These are phyloP conservation scores for Rosa rugosa DNA, from an alignment of 306 rosid species.

Conservation along the genomic window DNA sequence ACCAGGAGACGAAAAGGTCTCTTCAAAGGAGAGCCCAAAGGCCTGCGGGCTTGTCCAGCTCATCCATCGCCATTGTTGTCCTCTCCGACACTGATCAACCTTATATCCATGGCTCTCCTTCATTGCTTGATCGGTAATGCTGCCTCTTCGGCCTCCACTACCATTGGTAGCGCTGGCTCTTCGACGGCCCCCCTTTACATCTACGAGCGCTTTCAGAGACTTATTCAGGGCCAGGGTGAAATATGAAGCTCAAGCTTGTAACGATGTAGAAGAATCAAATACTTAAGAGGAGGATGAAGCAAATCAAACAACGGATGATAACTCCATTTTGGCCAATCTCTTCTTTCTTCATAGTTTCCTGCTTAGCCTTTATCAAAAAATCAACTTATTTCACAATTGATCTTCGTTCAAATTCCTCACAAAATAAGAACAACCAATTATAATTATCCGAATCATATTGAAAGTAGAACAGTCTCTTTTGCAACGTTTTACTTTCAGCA, in stretches of 20 bases:
- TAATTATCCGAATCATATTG: not conserved
- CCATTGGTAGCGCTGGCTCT: no score
- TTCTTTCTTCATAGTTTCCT: not conserved
- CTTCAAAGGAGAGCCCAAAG: no score
- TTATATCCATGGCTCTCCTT: no score
- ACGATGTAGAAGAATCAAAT: no score
- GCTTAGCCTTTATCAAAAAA: not conserved
- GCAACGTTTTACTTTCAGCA: not conserved
- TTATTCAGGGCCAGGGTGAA: no score
- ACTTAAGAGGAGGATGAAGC: no score
- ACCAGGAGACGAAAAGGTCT: no score
- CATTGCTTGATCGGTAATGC: not conserved
- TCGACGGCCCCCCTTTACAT: no score
- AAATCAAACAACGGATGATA: not conserved
- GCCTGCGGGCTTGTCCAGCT: no score
- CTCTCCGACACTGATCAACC: not conserved
- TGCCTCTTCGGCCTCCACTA: no score
- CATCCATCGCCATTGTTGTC: not conserved
- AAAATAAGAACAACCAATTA: not conserved
- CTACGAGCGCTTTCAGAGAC: not conserved
- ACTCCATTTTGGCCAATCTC: not conserved
- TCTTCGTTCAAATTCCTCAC: not conserved
- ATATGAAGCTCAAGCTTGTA: no score
- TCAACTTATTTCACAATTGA: not conserved
- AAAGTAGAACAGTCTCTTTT: not conserved